Base-by-base conservation (phyloP, 2,329 filamentous ascomycete genomes). In the Penicillium decumbens region DNA sequence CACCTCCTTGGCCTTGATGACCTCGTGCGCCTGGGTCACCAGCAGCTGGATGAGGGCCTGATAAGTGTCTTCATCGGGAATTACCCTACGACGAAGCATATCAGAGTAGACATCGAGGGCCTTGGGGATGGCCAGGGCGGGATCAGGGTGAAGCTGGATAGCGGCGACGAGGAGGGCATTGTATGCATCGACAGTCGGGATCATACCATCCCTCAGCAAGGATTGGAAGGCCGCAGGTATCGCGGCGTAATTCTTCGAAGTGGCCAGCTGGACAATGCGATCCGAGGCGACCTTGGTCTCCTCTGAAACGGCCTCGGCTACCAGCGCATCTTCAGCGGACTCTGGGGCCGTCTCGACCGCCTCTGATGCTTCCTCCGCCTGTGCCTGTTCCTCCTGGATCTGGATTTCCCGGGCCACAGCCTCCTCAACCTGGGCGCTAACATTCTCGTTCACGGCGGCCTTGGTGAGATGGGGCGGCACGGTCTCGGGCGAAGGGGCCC, bases 71-170 rank as follows among this genome's bases (percentile, higher is more conserved):
- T 84, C 83, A 67, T 96, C 86, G 6, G 92, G 91, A 18, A 80
- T 75, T 23, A 97, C 85, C 60, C 85, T 86, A 57, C 91, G 87
- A 57, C 86, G 84, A 60, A 95, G 83, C 93, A 98, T 97, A 67
- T 97, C 91, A 13, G 90, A 87, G 70, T 97, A 98, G 45, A 98
- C 88, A 73, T 95, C 91, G 45, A 97, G 79, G 4, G 89, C 90
- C 75, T 95, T 95, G 54, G 89, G 86, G 12, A 95, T 88, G 45
- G 93, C 83, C 72, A 95, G 87, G 46, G 87, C 86, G 70, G 85
- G 87, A 68, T 88, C 85, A 23, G 79, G 77, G 6, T 91, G 88
- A 15, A 96, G 80, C 59, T 89, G 80, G 54, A 96, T 89, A 12
- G 90, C 90, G 5, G 93, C 89, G 61, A 85, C 79, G 38, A 98